Conservation (phyloP, 495 filamentous ascomycete genomes). For the Jackrogersella multiformis region DNA sequence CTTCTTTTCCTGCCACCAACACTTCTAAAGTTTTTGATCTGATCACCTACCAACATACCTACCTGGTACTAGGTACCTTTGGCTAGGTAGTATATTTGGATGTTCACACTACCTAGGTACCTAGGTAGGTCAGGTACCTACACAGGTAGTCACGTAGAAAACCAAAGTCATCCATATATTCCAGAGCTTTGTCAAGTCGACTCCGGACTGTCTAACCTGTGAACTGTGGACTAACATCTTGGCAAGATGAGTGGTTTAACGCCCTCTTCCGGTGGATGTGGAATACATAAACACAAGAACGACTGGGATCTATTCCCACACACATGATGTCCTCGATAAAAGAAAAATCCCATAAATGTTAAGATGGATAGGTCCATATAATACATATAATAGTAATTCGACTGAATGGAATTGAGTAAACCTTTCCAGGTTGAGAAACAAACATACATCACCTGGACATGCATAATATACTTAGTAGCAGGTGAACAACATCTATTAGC, state of each 20-base stretch:
- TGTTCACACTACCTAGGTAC: no score
- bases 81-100: no score
- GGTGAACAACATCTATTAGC: constrained; percentile 3
- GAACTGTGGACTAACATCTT: constrained; percentile 1
- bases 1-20: background rate
- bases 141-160: background rate
- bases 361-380: background rate
- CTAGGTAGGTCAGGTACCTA: no score
- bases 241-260: background rate
- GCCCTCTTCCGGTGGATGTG: background rate
- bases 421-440: no score
- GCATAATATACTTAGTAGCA: background rate
- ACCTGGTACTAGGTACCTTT: background rate
- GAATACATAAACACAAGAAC: background rate
- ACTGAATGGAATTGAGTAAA: no score
- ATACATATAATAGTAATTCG: background rate
- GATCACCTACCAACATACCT: background rate
- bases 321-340: background rate
- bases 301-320: background rate
- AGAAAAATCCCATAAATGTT: background rate
- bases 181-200: background rate
- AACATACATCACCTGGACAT: background rate
- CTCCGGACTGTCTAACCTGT: background rate
- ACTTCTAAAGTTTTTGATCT: background rate
- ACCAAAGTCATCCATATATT: background rate